A percentile compares a stretch with the other conserved stretches of the same genome.
These are phyloP conservation scores for Trichophaea hybrida DNA, from an alignment of 2,329 filamentous ascomycete species.

Conservation along the genomic window DNA sequence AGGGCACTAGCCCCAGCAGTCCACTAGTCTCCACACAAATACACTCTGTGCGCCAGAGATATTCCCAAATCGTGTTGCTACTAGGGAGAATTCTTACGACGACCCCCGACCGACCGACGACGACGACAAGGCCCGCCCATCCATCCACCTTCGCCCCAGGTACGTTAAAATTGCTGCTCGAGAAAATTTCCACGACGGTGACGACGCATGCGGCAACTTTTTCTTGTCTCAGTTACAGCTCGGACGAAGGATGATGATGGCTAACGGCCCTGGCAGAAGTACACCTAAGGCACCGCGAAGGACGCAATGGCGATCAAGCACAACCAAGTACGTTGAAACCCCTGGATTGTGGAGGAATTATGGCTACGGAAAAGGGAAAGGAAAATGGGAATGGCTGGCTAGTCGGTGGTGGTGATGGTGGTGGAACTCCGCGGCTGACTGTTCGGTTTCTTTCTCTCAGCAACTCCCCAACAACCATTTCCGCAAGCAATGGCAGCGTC, in stretches of 20 bases:
- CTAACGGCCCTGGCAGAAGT: background rate
- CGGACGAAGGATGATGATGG: background rate
- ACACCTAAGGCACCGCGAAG: slow-evolving; percentile 1
- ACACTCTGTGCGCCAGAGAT: background rate
- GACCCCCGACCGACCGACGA: background rate
- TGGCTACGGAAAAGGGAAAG: background rate
- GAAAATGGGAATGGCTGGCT: background rate
- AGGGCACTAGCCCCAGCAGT: background rate
- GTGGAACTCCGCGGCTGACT: background rate
- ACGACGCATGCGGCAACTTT: background rate
- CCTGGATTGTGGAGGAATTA: background rate
- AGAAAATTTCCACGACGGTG: background rate
- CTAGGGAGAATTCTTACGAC: background rate
- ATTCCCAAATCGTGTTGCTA: background rate
- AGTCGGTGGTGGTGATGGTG: background rate
- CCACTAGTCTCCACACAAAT: background rate
- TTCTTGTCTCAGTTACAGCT: background rate
- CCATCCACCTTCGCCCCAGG: background rate
- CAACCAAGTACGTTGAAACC: slow-evolving; percentile 18
- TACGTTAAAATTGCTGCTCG: background rate
- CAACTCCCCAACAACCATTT: slow-evolving; percentile 43
- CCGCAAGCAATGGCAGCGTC: slow-evolving; percentile 99
- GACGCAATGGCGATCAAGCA: slow-evolving; percentile 25
- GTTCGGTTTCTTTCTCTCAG: slow-evolving; percentile 7
- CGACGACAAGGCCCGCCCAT: background rate